Conservation (phyloP, 257 asterid species). For the Rauvolfia tetraphylla region DNA sequence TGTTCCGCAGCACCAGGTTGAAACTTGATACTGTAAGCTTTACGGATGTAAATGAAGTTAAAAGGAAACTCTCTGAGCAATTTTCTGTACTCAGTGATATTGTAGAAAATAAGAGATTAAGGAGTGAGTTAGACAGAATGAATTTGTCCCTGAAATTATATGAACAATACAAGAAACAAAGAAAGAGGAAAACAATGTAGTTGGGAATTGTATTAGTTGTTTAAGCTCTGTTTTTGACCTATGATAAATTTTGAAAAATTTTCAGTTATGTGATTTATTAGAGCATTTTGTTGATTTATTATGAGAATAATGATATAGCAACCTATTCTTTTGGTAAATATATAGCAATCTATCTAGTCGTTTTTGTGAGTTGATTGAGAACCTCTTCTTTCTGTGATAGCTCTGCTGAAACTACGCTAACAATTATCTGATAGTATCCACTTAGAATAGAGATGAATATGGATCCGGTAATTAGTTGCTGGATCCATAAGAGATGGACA, state of each 20-base stretch:
- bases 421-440: neutral
- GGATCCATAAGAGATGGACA: neutral
- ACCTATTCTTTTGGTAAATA: too few species aligned
- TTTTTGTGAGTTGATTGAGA: neutral
- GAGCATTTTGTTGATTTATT: too few species aligned
- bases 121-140: constrained; percentile 58
- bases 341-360: neutral
- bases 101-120: constrained; percentile 63
- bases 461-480: neutral
- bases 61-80: constrained; percentile 55
- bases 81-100: constrained; percentile 57
- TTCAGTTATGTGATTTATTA: neutral
- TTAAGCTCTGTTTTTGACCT: neutral
- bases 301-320: too few species aligned
- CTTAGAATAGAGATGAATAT: neutral
- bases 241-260: neutral
- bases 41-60: constrained; percentile 47
- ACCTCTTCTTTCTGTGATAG: neutral
- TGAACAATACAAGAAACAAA: constrained; percentile 49
- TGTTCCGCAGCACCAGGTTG: constrained; percentile 17
- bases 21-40: constrained; percentile 21
- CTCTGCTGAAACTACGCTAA: neutral
- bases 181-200: constrained; percentile 41
- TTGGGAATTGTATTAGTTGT: neutral
- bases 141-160: constrained; percentile 42